A percentile compares a stretch with the other conserved stretches of the same genome.
Evolutionary conservation across 257 asterid species (phyloP).

Genomic region (Paraleonurus japonicus): DNA sequence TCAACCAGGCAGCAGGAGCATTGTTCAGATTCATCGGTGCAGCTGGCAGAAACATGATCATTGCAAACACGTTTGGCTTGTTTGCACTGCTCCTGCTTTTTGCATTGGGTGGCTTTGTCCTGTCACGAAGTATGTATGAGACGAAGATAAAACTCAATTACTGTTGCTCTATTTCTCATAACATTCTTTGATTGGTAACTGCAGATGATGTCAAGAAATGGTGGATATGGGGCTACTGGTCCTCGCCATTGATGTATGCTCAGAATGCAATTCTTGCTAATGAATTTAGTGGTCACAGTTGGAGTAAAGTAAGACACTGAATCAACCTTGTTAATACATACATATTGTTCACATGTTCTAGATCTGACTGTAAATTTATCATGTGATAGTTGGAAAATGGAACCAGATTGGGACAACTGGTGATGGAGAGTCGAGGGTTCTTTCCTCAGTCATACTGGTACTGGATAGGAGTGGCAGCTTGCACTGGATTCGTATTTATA

Average conservation of each 20-base stretch:
- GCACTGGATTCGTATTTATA: conserved; percentile 35
- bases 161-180: conserved; percentile 1
- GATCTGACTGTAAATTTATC: not conserved
- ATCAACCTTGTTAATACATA: not conserved
- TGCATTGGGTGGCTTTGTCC: conserved; percentile 67
- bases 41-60: conserved; percentile 57
- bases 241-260: conserved; percentile 70
- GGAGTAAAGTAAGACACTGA: conserved; percentile 51
- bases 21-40: conserved; percentile 63
- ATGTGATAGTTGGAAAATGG: conserved; percentile 41
- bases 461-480: conserved; percentile 62
- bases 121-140: conserved; percentile 62
- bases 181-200: conserved; percentile 11
- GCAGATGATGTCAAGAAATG: conserved; percentile 59
- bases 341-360: not conserved
- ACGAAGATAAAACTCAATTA: not conserved
- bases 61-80: conserved; percentile 64
- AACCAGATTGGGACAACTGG: conserved; percentile 40
- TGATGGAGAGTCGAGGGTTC: conserved; percentile 44
- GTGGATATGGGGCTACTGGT: conserved; percentile 86
- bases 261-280: conserved; percentile 64
- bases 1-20: conserved; percentile 48
- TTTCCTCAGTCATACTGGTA: conserved; percentile 60
- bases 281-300: conserved; percentile 59
- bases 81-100: conserved; percentile 54